Base-by-base conservation (phyloP, 192 early-diverging fungal species). In the Phlyctochytrium arcticum region DNA sequence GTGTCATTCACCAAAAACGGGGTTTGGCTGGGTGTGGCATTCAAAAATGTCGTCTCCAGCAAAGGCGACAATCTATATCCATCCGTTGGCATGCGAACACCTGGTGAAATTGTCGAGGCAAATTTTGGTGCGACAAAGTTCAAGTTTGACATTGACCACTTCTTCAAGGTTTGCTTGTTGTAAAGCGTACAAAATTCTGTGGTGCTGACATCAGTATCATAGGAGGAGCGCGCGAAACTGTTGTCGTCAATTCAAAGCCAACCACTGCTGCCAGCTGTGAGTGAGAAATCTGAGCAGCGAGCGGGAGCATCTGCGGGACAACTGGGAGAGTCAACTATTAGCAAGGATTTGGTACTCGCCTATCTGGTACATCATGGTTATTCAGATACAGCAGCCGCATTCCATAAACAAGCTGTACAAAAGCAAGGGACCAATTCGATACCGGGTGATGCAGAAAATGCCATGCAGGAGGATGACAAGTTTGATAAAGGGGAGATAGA, bases 1-100 rank as follows among this genome's bases (percentile, higher is more conserved):
- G 76, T 89, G 5, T 95, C 94, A 63, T 99, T 92, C 69, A 98
- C 94, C 6, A 94, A 90, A 61, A 98, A 98, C 68, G 97, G 97
- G 17, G 68, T 81, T 8, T 80, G 81, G 61, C 82, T 92, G n/a
- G 87, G 68, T 30, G 26, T 27, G 23, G 31, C 50, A 24, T 24
- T 42, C 34, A 59, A 78, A 32, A 42, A 58, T 54, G 68, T 60
- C 0, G 21, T 39, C 23, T 68, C 67, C 58, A 68, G 36, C 65
- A 70, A 47, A 71, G 74, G 48, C 10, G 72, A 71, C 21, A 9
- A 26, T 0, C 51, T 91, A 3, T 93, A 86, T 62, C 90, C 91
- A 6, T 83, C 80, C 0, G 79, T 94, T 44, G 92, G 91, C 1
- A 68, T 92, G 53, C 67, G 88, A 36, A 91, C 92, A 3, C 71